phyloP scores from a whole-genome alignment of 495 filamentous ascomycete genomes.

The Elaphomyces granulatus region DNA sequence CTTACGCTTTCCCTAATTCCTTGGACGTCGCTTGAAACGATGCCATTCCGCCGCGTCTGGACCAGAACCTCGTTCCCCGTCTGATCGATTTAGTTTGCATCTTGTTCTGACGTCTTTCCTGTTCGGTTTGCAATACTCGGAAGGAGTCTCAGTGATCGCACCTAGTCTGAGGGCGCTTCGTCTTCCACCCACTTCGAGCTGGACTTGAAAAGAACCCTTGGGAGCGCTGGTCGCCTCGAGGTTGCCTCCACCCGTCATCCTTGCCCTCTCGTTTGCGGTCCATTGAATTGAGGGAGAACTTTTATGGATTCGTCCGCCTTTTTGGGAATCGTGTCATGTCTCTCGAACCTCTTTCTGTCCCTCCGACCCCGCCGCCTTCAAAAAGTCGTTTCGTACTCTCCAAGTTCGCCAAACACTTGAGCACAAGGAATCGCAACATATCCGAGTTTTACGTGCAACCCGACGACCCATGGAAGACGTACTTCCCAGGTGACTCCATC shows the following conservation, averaged over 20 bases:
- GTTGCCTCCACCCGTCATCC: slow-evolving; percentile 8
- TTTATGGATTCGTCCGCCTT: slow-evolving; percentile 28
- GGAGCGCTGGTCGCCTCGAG: slow-evolving; percentile 12
- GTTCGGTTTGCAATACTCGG: too few species aligned
- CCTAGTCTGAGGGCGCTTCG: too few species aligned
- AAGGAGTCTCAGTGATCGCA: too few species aligned
- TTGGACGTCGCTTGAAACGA: too few species aligned
- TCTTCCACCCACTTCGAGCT: slow-evolving; percentile 8
- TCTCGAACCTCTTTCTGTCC: slow-evolving; percentile 24
- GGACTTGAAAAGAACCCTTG: too few species aligned
- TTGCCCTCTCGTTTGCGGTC: slow-evolving; percentile 8
- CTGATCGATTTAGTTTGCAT: too few species aligned
- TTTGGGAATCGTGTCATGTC: slow-evolving; percentile 31
- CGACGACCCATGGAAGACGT: slow-evolving; percentile 82
- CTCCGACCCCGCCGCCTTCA: slow-evolving; percentile 25
- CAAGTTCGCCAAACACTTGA: slow-evolving; percentile 46
- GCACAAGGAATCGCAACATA: slow-evolving; percentile 53
- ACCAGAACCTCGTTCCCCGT: too few species aligned
- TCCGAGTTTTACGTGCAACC: slow-evolving; percentile 61
- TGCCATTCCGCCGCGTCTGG: too few species aligned
- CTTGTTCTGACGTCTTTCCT: too few species aligned
- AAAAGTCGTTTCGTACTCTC: slow-evolving; percentile 42
- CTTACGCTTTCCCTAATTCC: too few species aligned
- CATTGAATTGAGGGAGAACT: too few species aligned
- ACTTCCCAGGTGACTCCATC: slow-evolving; percentile 52